Evolutionary conservation across 208 protist genomes (phyloP), one percentile per base, ranked within the genome.

Genomic region (Kentomonas sorsogonicus): DNA sequence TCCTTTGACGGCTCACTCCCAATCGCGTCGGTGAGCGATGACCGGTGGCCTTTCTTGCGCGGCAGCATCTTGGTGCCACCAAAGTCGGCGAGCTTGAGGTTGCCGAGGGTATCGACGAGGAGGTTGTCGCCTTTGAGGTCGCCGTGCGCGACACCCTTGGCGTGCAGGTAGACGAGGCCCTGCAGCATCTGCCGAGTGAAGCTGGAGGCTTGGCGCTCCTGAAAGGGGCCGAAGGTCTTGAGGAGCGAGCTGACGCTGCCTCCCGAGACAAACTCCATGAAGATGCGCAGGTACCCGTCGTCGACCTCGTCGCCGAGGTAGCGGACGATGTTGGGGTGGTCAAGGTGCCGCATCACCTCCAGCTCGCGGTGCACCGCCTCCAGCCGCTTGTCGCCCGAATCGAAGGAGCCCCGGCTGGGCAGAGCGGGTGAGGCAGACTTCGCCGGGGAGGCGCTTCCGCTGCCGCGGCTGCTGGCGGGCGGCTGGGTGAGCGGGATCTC

Each of bases 91-190:
- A 94, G 80, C 66, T 94, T 94, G 16, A 94, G 74, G 25, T 38
- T 63, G 16, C 87, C 86, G 43, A 65, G 56, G 20, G 83, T 72
- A 34, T 91, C 82, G 13, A 96, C 69, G 1, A 96, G 73, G 7
- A 97, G 60, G 62, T 97, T 97, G 63, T 97, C 91, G 6, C 87
- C 81, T 62, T 97, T 97, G 13, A 97, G 61, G 57, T 97, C 94
- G 31, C 89, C 76, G 56, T 97, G 94, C 15, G 93, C 62, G 43
- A 97, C 91, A 44, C 71, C 63, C 39, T 69, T 79, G 41, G 64
- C 53, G 65, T 97, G 93, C 34, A 96, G 66, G 67, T 97, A 96
- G 38, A 38, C 38, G 0, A 97, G 72, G 0, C 86, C 93, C 10
- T 77, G 50, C 30, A 96, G 72, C 25, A 97, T 77, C 69, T 97